These are phyloP conservation scores for Cystobasidium ongulense DNA, from an alignment of 768 basidiomycete species.

Conservation along the genomic window DNA sequence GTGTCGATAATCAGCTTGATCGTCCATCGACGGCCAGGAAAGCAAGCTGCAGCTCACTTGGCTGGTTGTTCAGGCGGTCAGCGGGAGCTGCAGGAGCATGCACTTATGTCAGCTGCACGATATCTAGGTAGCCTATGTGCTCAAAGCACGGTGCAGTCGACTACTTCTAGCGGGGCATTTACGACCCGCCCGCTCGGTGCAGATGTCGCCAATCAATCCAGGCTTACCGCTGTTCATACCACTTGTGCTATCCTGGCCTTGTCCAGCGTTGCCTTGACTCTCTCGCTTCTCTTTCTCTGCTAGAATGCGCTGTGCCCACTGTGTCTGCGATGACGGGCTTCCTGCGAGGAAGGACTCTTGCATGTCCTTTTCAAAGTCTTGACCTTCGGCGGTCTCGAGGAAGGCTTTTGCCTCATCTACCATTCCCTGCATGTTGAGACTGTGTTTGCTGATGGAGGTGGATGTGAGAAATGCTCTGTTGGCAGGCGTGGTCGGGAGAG, in stretches of 20 bases:
- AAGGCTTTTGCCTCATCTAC: slow-evolving; percentile 14
- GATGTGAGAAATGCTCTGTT: too few species aligned
- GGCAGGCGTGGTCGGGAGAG: too few species aligned
- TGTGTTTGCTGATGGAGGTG: too few species aligned
- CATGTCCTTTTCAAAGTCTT: slow-evolving; percentile 4
- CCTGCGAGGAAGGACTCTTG: slow-evolving; percentile 10
- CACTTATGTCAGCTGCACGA: background rate
- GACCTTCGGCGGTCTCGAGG: slow-evolving; percentile 14
- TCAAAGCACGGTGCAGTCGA: too few species aligned
- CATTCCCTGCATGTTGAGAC: background rate
- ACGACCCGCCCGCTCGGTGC: background rate
- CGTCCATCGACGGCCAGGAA: background rate
- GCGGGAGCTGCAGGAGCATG: background rate
- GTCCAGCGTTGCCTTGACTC: slow-evolving; percentile 6
- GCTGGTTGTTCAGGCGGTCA: background rate
- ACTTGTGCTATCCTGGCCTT: slow-evolving; percentile 10
- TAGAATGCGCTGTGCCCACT: background rate
- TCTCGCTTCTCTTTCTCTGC: background rate
- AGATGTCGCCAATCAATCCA: background rate
- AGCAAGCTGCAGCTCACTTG: background rate
- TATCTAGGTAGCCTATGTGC: too few species aligned
- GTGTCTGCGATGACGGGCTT: background rate
- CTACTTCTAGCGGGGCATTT: background rate
- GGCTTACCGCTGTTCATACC: slow-evolving; percentile 26
- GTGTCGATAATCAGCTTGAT: background rate